These are phyloP conservation scores for Stagonosporopsis cucurbitacearum DNA, from an alignment of 2,329 filamentous ascomycete genomes.

Conservation along the genomic window DNA sequence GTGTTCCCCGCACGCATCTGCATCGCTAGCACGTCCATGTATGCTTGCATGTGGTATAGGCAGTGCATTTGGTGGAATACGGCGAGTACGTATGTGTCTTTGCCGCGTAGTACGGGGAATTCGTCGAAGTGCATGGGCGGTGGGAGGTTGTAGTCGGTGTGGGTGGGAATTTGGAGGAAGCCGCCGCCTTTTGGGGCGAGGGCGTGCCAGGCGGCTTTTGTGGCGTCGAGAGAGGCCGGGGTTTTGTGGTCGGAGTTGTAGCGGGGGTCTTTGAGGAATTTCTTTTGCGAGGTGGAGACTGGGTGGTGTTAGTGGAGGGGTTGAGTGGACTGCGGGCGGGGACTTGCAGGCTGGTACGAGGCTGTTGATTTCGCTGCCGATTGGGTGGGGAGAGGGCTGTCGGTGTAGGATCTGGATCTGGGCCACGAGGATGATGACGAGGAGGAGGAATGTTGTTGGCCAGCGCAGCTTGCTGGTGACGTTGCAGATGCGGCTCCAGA, in stretches of 20 bases:
- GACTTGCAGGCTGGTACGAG: constrained; percentile 23
- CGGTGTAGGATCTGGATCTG: constrained; percentile 23
- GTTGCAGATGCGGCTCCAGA: constrained; percentile 3
- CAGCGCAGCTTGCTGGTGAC: constrained; percentile 15
- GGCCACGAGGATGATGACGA: constrained; percentile 18
- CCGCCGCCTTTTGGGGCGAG: constrained; percentile 22
- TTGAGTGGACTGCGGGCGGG: not conserved
- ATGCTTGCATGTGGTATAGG: constrained; percentile 23
- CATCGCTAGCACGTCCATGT: constrained; percentile 23
- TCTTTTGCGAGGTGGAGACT: constrained; percentile 23
- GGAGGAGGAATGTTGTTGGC: constrained; percentile 16
- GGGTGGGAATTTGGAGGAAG: constrained; percentile 22
- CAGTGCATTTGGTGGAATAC: constrained; percentile 32
- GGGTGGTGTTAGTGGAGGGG: not conserved
- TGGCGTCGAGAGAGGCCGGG: constrained; percentile 14
- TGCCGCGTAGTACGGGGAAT: constrained; percentile 6
- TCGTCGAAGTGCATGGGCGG: constrained; percentile 25
- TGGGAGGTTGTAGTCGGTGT: constrained; percentile 16
- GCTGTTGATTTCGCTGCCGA: constrained; percentile 23
- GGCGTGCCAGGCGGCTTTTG: constrained; percentile 18
- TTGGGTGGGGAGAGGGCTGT: constrained; percentile 5
- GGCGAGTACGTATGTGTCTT: constrained; percentile 22
- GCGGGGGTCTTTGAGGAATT: constrained; percentile 21
- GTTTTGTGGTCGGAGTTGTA: constrained; percentile 29
- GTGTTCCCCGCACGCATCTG: constrained; percentile 25